A percentile compares a stretch with the other conserved stretches of the same genome.
Evolutionary conservation across 1,139 yeast genomes (phyloP).

Genomic region (Eremothecium coryli): DNA sequence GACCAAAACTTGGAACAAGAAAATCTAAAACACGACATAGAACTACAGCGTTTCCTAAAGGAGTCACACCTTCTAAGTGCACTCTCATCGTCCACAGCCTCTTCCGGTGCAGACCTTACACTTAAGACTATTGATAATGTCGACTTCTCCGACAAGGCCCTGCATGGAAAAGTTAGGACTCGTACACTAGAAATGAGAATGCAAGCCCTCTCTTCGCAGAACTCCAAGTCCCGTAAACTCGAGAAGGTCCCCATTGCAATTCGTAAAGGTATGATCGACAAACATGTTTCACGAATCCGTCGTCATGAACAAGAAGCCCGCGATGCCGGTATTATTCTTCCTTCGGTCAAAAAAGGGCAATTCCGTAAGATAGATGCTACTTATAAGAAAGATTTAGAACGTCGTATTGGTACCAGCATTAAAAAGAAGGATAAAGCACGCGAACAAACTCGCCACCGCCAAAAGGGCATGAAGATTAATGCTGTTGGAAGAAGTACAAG

Average conservation of each 20-base stretch:
- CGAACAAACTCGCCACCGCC: slow-evolving; percentile 37
- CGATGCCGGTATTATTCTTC: slow-evolving; percentile 78
- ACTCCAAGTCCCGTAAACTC: slow-evolving; percentile 37
- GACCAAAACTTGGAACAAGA: slow-evolving; percentile 28
- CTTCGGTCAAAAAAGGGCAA: slow-evolving; percentile 56
- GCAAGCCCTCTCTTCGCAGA: slow-evolving; percentile 43
- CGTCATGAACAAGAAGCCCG: slow-evolving; percentile 67
- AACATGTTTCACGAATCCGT: slow-evolving; percentile 43
- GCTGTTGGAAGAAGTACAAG: slow-evolving; percentile 72
- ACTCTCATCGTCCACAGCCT: slow-evolving; percentile 30
- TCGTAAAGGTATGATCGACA: slow-evolving; percentile 71
- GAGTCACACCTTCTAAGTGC: slow-evolving; percentile 82
- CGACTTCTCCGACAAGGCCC: slow-evolving; percentile 43
- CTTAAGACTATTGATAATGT: slow-evolving; percentile 42
- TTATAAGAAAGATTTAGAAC: slow-evolving; percentile 38
- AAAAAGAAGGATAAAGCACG: slow-evolving; percentile 26
- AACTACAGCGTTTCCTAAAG: slow-evolving; percentile 66
- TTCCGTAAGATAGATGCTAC: slow-evolving; percentile 48
- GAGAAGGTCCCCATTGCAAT: slow-evolving; percentile 84
- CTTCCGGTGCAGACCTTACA: slow-evolving; percentile 74
- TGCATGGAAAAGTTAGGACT: slow-evolving; percentile 72
- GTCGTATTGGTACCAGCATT: slow-evolving; percentile 46
- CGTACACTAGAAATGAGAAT: slow-evolving; percentile 66
- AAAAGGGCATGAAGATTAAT: slow-evolving; percentile 71
- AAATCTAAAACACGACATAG: slow-evolving; percentile 70